Base-by-base conservation (phyloP, 2,329 filamentous ascomycete species). In the Plenodomus lindquistii region DNA sequence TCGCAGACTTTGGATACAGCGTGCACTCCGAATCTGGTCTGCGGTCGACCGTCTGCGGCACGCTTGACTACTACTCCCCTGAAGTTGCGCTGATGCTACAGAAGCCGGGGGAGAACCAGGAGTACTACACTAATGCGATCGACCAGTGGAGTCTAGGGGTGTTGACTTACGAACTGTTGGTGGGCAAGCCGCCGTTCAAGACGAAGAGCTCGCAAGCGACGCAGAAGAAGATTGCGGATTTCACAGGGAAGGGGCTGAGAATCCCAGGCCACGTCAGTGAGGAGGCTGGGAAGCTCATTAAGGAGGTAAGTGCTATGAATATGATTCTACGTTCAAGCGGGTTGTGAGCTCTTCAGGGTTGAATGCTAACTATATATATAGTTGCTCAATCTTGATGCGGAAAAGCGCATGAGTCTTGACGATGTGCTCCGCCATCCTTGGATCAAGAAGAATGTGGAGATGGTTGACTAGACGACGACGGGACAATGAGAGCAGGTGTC, bases 1-100 rank as follows among this genome's bases (percentile, higher is more conserved):
- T 97, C 65, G 94, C 89, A 6, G 93, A 97, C 73, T 97, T 97
- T 67, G 92, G 92, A 46, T 97, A 91, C 91, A 94, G 89, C 72
- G 92, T 97, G 5, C 93, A 97, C 74, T 92, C 92, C 4, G 91
- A 91, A 17, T 96, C 93, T 73, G 93, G 91, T 74, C 80, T 91
- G 55, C 81, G 92, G 53, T 87, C 91, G 63, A 97, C 92, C 37
- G 89, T 97, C 81, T 97, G 92, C 71, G 93, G 93, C 48, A 97
- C 93, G 15, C 81, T 97, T 24, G 93, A 97, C 74, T 97, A 97
- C 73, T 81, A 97, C 10, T 91, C 92, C 4, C 93, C 93, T 1
- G 92, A 97, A 82, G 96, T 97, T 89, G 83, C 96, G 73, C 29
- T 61, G 13, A 53, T 54, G 52, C 36, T 54, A 19, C 17, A 49